Conservation (phyloP, 2,329 filamentous ascomycete species). For the Trichoderma sp. region DNA sequence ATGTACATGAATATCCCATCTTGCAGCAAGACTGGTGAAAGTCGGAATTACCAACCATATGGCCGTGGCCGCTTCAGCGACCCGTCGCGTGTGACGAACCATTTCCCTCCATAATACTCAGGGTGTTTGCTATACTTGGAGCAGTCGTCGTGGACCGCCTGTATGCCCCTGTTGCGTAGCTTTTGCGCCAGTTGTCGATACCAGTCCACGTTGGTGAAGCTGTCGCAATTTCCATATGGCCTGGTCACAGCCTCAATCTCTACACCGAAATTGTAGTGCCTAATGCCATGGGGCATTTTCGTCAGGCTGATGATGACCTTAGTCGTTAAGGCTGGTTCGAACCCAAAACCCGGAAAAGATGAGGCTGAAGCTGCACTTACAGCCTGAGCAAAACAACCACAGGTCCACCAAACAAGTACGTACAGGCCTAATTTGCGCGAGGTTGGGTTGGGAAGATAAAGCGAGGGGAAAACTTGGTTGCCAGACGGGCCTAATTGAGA, state of each 20-base stretch:
- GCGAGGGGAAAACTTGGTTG: background rate
- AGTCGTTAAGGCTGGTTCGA: background rate
- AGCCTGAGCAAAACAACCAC: constrained; percentile 24
- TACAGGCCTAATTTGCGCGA: background rate
- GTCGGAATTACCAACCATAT: constrained; percentile 32
- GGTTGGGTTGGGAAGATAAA: background rate
- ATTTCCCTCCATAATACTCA: constrained; percentile 45
- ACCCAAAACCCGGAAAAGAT: background rate
- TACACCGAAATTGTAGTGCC: constrained; percentile 44
- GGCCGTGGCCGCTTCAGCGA: constrained; percentile 41
- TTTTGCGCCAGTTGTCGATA: constrained; percentile 43
- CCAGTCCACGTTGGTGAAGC: constrained; percentile 43
- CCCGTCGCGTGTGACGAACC: constrained; percentile 44
- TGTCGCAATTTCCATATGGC: constrained; percentile 40
- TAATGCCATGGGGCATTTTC: constrained; percentile 6
- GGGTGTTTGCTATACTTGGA: constrained; percentile 44
- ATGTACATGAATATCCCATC: background rate
- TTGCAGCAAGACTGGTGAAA: background rate
- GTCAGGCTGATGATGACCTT: background rate
- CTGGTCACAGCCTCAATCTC: constrained; percentile 43
- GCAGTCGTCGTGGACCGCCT: constrained; percentile 41
- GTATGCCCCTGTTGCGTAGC: constrained; percentile 41
- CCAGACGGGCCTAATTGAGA: background rate
- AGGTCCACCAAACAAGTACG: background rate
- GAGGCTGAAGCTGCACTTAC: constrained; percentile 12